Evolutionary conservation across 768 basidiomycete species (phyloP).

Genomic region (Mycena venus): DNA sequence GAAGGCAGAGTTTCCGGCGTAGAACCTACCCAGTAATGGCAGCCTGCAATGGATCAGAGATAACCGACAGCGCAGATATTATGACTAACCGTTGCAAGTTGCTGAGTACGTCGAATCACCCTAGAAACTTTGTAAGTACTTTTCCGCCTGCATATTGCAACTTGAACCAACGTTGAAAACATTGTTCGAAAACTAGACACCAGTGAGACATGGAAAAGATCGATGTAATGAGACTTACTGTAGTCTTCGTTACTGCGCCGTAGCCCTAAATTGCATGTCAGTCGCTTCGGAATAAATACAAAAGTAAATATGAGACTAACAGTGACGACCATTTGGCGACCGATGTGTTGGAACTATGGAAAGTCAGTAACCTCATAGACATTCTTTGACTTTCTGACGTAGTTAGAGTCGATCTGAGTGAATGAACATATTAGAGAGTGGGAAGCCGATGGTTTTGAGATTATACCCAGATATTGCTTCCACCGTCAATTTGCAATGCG

Average conservation of each 20-base stretch:
- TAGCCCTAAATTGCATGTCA: conserved; percentile 19
- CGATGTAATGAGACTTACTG: conserved; percentile 13
- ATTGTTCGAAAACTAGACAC: conserved; percentile 35
- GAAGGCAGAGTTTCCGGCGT: conserved; percentile 11
- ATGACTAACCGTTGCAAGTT: conserved; percentile 35
- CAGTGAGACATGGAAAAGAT: neutral
- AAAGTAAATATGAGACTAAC: conserved; percentile 10
- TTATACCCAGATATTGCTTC: conserved; percentile 41
- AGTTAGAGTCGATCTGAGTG: conserved; percentile 19
- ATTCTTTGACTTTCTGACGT: neutral
- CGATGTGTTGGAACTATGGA: conserved; percentile 38
- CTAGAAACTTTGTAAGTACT: neutral
- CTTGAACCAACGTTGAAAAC: conserved; percentile 35
- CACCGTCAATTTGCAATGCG: conserved; percentile 43
- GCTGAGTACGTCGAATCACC: conserved; percentile 35
- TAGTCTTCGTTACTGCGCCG: conserved; percentile 38
- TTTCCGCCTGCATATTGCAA: neutral
- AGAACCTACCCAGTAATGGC: conserved; percentile 31
- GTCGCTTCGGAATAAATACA: neutral
- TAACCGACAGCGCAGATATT: neutral
- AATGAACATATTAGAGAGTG: neutral
- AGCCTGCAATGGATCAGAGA: neutral
- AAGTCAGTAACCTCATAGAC: neutral
- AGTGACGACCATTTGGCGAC: conserved; percentile 42
- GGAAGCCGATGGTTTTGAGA: neutral